Evolutionary conservation across 1,139 yeast genomes (phyloP), one percentile per base, ranked within the genome.

Genomic region (Neolecta irregularis): DNA sequence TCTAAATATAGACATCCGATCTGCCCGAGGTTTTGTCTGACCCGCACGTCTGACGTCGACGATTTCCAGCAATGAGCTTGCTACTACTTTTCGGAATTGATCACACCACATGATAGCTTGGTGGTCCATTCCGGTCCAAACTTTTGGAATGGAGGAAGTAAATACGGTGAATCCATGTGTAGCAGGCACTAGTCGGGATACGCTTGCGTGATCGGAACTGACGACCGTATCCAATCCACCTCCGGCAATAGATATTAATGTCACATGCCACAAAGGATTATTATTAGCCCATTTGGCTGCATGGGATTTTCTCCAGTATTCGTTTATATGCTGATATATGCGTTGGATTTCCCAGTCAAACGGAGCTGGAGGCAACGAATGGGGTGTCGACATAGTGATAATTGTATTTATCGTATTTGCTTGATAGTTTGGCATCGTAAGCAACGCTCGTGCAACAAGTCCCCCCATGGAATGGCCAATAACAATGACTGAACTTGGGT

Each of bases 381-480:
- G 98, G 0, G 99, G 99, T 1, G 96, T 72, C 0, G 96, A 78
- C 37, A 91, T 59, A 0, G 98, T 85, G 15, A 88, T 47, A 11
- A 88, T 78, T 0, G 95, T 76, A 48, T 81, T 81, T 12, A 91
- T 69, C 1, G 93, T 75, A 12, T 65, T 69, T 2, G 68, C 68
- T 1, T 61, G 49, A 52, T 81, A 85, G 49, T 81, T 83, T 1
- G 85, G 80, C 39, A 88, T 56, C 0, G 88, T 73, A 9, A 79
- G 61, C 71, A 81, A 69, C 1, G 78, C 73, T 40, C 95, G 61
- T 3, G 93, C 76, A 1, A 85, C 95, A 12, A 85, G 70, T 3
- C 96, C 96, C 24, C 96, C 96, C 96, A 85, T 85, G 1, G 98
- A 88, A 57, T 91, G 99, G 1, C 83, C 95, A 3, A 91, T 51